Evolutionary conservation across 2,329 filamentous ascomycete genomes (phyloP), one percentile per base, ranked within the genome.

Genomic region (Epichloe sp.): DNA sequence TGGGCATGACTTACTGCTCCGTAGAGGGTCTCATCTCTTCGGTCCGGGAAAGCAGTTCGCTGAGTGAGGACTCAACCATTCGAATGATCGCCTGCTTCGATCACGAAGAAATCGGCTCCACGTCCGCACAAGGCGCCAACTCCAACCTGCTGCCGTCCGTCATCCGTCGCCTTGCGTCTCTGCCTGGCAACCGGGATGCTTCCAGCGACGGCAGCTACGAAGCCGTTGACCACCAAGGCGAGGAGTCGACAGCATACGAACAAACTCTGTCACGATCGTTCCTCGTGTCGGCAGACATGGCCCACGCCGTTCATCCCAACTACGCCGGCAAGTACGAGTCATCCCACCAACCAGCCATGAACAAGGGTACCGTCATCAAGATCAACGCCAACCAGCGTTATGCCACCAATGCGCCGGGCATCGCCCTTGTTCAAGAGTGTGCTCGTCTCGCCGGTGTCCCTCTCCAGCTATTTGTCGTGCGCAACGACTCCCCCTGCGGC

Each of bases 381-480:
- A 79, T 98, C 74, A 98, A 98, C 65, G 93, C 93, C 56, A 98
- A 97, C 68, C 88, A 93, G 59, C 85, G 90, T 55, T 98, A 98
- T 70, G 89, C 91, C 34, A 98, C 93, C 50, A 97, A 96, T 73
- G 88, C 88, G 0, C 93, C 93, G 1, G 93, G 93, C 37, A 95
- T 97, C 58, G 91, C 95, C 7, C 75, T 98, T 36, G 68, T 98
- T 11, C 87, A 96, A 68, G 90, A 97, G 71, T 83, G 85, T 42
- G 93, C 93, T 45, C 80, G 78, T 45, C 71, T 75, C 36, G 79
- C 77, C 17, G 82, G 81, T 23, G 89, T 97, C 19, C 93, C 93
- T 14, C 77, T 98, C 50, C 93, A 98, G 72, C 74, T 97, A 40
- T 97, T 97, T 62, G 93, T 98, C 41, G 91, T 97, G 45, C 81